These are phyloP conservation scores for Bruguiera sexangula DNA, from an alignment of 345 rosid species.

Conservation along the genomic window DNA sequence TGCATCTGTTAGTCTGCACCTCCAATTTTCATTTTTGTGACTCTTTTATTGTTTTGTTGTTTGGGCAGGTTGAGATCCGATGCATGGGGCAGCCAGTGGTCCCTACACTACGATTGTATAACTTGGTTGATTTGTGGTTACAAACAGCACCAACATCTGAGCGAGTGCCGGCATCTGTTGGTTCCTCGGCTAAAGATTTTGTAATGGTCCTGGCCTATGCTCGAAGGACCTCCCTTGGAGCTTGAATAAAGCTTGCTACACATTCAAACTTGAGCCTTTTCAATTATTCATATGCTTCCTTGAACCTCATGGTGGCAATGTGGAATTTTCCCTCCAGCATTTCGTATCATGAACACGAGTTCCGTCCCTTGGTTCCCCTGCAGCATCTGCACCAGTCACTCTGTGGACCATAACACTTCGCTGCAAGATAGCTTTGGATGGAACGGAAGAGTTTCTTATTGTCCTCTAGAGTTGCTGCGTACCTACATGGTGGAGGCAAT, in stretches of 20 bases:
- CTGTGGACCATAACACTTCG: background rate
- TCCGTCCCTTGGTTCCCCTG: slow-evolving; percentile 1
- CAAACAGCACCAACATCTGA: slow-evolving; percentile 16
- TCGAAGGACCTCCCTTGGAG: slow-evolving; percentile 20
- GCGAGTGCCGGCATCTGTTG: slow-evolving; percentile 17
- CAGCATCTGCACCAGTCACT: background rate
- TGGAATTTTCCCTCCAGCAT: slow-evolving; percentile 10
- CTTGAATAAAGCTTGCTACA: slow-evolving; percentile 15
- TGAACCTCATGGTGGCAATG: background rate
- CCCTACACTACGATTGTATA: slow-evolving; percentile 22
- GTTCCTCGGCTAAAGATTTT: slow-evolving; percentile 30
- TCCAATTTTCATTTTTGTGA: background rate
- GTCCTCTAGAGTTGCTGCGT: no score
- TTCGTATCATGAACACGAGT: slow-evolving; percentile 8
- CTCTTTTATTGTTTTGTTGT: background rate
- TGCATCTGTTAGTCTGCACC: background rate
- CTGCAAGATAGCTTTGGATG: background rate
- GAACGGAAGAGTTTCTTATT: background rate
- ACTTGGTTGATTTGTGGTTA: slow-evolving; percentile 26
- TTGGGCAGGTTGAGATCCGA: slow-evolving; percentile 28
- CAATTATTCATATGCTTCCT: slow-evolving; percentile 6
- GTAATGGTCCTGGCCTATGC: slow-evolving; percentile 32
- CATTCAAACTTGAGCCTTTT: background rate
- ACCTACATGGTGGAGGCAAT: no score
- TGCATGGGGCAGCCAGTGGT: slow-evolving; percentile 28